Evolutionary conservation across 306 rosid genomes (phyloP).

Genomic region (Chamaecrista fasciculata): DNA sequence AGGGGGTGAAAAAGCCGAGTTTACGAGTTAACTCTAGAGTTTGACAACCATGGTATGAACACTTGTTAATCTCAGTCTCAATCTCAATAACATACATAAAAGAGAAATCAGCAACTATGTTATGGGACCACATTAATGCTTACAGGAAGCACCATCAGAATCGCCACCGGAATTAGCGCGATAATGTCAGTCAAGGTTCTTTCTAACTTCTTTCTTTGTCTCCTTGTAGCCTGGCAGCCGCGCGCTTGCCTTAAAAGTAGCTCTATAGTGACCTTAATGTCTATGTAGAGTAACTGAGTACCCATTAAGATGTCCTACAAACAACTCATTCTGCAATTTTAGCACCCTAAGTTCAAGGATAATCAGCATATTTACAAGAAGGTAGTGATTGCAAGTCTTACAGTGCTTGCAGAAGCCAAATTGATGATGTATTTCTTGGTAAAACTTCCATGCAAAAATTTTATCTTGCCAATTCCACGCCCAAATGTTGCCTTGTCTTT

Average conservation of each 20-base stretch:
- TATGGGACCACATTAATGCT: constrained; percentile 25
- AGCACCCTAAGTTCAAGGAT: constrained; percentile 17
- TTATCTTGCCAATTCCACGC: constrained; percentile 31
- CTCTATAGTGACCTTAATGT: constrained; percentile 47
- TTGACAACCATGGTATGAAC: too few species aligned
- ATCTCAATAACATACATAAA: too few species aligned
- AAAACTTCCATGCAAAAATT: constrained; percentile 29
- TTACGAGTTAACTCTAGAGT: too few species aligned
- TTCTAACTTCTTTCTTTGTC: constrained; percentile 48
- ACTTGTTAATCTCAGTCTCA: not conserved
- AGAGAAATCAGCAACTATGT: constrained; percentile 4
- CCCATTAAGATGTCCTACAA: constrained; percentile 67
- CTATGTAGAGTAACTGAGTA: constrained; percentile 56
- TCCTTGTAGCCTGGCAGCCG: constrained; percentile 48
- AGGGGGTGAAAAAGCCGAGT: too few species aligned
- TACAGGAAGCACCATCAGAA: constrained; percentile 72
- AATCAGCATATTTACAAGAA: constrained; percentile 9
- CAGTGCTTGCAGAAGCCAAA: constrained; percentile 53
- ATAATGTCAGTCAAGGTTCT: constrained; percentile 53
- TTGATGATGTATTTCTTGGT: constrained; percentile 49
- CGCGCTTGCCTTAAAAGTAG: constrained; percentile 41
- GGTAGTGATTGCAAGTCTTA: constrained; percentile 37
- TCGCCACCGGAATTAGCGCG: constrained; percentile 55
- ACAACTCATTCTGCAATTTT: constrained; percentile 28
- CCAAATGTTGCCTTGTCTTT: constrained; percentile 8